These are phyloP conservation scores for Yamadazyma diospyri DNA, from an alignment of 1,139 yeast species.

Conservation along the genomic window DNA sequence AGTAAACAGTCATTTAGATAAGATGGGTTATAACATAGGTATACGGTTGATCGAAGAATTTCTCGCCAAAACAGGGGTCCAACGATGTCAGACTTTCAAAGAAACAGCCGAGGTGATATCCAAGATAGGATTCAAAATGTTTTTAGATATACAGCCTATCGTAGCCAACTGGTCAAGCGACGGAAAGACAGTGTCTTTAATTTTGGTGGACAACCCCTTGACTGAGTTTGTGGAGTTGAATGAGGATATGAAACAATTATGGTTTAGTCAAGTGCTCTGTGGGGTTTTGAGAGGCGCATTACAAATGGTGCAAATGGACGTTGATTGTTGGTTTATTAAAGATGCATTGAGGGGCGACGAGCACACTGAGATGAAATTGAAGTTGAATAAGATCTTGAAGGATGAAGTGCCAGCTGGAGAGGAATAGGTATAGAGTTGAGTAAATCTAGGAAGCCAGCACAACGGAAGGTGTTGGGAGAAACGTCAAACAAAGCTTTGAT, in stretches of 20 bases:
- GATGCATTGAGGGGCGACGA: constrained; percentile 85
- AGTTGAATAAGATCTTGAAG: constrained; percentile 67
- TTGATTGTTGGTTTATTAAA: constrained; percentile 74
- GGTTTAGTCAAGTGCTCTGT: constrained; percentile 89
- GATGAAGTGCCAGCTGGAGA: constrained; percentile 98
- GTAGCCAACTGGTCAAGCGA: constrained; percentile 78
- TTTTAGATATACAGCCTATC: constrained; percentile 75
- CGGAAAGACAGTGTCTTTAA: constrained; percentile 67
- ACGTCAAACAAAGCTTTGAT: too few species aligned
- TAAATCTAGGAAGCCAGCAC: too few species aligned
- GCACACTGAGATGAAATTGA: constrained; percentile 73
- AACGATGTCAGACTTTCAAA: constrained; percentile 73
- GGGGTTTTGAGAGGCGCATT: constrained; percentile 91
- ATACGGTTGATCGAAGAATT: constrained; percentile 89
- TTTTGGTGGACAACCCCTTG: constrained; percentile 82
- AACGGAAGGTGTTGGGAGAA: too few species aligned
- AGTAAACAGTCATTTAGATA: constrained; percentile 80
- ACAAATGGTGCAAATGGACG: constrained; percentile 94
- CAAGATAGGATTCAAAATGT: constrained; percentile 87
- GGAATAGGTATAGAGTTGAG: too few species aligned
- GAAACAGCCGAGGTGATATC: constrained; percentile 87
- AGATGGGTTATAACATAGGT: constrained; percentile 96
- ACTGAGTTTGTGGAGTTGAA: constrained; percentile 96
- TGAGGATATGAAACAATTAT: constrained; percentile 68
- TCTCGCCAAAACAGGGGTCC: constrained; percentile 78